phyloP scores from a whole-genome alignment of 2,329 filamentous ascomycete genomes.

The Orbilia oligospora region DNA sequence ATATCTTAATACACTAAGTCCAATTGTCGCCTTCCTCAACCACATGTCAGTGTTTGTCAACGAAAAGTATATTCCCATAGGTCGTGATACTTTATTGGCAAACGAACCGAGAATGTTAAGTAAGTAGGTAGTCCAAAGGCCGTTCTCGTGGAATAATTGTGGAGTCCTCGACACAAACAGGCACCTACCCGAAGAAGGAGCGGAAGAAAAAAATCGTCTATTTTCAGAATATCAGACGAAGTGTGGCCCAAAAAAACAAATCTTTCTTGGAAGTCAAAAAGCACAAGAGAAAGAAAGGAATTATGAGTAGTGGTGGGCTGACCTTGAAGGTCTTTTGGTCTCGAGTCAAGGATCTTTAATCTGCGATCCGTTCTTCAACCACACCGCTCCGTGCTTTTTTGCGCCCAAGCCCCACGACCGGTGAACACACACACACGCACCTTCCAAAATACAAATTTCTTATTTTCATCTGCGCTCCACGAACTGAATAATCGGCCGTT shows the following conservation, averaged over 20 bases:
- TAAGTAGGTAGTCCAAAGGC: slow-evolving; percentile 1
- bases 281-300: slow-evolving; percentile 29
- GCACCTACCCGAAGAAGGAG: slow-evolving; percentile 61
- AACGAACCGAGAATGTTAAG: slow-evolving; percentile 43
- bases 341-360: slow-evolving; percentile 55
- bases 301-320: slow-evolving; percentile 54
- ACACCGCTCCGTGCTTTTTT: slow-evolving; percentile 43
- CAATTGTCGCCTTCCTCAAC: slow-evolving; percentile 21
- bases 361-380: slow-evolving; percentile 58
- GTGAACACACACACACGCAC: slow-evolving; percentile 36
- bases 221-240: slow-evolving; percentile 61
- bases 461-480: slow-evolving; percentile 42
- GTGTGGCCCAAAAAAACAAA: slow-evolving; percentile 55
- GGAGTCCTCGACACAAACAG: slow-evolving; percentile 39
- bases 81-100: slow-evolving; percentile 40
- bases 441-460: slow-evolving; percentile 39
- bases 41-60: slow-evolving; percentile 30
- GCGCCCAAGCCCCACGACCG: slow-evolving; percentile 59
- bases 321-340: slow-evolving; percentile 44
- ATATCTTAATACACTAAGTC: slow-evolving; percentile 7
- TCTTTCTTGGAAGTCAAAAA: slow-evolving; percentile 23
- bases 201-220: slow-evolving; percentile 60
- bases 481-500: slow-evolving; percentile 38
- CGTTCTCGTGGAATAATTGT: slow-evolving; percentile 39
- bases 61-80: slow-evolving; percentile 11